These are phyloP conservation scores for Aspergillus sergii DNA, from an alignment of 2,329 filamentous ascomycete genomes.

Conservation along the genomic window DNA sequence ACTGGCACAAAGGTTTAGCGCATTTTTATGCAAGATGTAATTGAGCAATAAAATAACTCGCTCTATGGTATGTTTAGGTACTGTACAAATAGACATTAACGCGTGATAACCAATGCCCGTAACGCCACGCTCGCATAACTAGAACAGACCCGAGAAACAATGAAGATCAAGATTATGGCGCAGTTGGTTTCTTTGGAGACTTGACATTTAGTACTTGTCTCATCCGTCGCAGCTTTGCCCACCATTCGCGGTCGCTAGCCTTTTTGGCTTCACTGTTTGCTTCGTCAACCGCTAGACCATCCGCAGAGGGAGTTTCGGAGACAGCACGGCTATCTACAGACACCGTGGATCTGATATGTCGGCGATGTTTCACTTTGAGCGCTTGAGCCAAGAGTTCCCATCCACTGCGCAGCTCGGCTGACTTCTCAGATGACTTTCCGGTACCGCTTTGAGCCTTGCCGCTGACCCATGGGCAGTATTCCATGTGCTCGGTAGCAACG, in stretches of 20 bases:
- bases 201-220: slow-evolving; percentile 73
- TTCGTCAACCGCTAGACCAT: slow-evolving; percentile 32
- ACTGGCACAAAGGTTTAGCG: background rate
- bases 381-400: slow-evolving; percentile 50
- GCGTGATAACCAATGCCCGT: slow-evolving; percentile 6
- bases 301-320: slow-evolving; percentile 23
- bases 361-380: slow-evolving; percentile 44
- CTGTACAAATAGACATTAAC: slow-evolving; percentile 5
- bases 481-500: slow-evolving; percentile 71
- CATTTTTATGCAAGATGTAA: background rate
- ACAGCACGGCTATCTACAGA: slow-evolving; percentile 34
- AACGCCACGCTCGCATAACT: slow-evolving; percentile 22
- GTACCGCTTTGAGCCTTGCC: slow-evolving; percentile 60
- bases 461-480: slow-evolving; percentile 82
- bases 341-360: slow-evolving; percentile 28
- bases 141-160: background rate
- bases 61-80: background rate
- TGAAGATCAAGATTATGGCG: slow-evolving; percentile 12
- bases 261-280: slow-evolving; percentile 50
- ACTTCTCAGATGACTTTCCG: slow-evolving; percentile 33
- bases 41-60: background rate
- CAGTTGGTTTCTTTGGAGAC: slow-evolving; percentile 48
- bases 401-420: slow-evolving; percentile 41
- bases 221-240: slow-evolving; percentile 70
- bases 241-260: slow-evolving; percentile 71